Base-by-base conservation (phyloP, 495 filamentous ascomycete species). In the Hypoxylon lienhwacheense region DNA sequence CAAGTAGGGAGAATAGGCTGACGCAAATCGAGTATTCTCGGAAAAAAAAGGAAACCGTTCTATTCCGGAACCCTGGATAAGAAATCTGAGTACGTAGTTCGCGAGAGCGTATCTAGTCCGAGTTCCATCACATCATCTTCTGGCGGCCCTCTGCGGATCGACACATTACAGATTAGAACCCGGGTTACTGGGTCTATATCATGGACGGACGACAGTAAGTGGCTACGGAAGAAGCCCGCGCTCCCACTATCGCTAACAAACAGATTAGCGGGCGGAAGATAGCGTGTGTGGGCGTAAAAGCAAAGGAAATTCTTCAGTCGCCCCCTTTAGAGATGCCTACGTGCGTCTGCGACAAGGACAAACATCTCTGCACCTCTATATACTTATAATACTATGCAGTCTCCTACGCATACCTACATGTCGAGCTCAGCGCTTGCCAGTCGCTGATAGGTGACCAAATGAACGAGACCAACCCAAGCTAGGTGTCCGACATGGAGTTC, bases 401-500 rank as follows among this genome's bases (percentile, higher is more conserved):
- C 29, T 7, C 16, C 11, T 25, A 29, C 22, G 24, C 14, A 19
- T 7, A 19, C 24, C 24, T 26, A 26, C 2, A 43, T 43, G 24
- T 31, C 26, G 31, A 19, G 11, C 33, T 17, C 37, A 15, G 34
- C 20, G 17, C 6, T 22, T 34, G 7, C 3, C 44, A 35, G 31
- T 28, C 37, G 26, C 53, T 42, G 25, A 6, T n/a, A 43, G 37
- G 43, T 41, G 43, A 36, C 22, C 14, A 21, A 29, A 5, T 32
- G 2, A 36, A 34, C 11, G 4, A 22, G 2, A 36, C 26, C 11
- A 2, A 22, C 17, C 2, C 10, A 14, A n/a, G 12, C 10, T 7
- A 7, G 20, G 15, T 17, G 35, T 33, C 26, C 25, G 37, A 33
- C 15, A 64, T 59, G 49, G 61, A 59, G 33, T 53, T 61, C 10